phyloP scores from a whole-genome alignment of 2,329 filamentous ascomycete genomes.

The Colletotrichum nymphaeae region DNA sequence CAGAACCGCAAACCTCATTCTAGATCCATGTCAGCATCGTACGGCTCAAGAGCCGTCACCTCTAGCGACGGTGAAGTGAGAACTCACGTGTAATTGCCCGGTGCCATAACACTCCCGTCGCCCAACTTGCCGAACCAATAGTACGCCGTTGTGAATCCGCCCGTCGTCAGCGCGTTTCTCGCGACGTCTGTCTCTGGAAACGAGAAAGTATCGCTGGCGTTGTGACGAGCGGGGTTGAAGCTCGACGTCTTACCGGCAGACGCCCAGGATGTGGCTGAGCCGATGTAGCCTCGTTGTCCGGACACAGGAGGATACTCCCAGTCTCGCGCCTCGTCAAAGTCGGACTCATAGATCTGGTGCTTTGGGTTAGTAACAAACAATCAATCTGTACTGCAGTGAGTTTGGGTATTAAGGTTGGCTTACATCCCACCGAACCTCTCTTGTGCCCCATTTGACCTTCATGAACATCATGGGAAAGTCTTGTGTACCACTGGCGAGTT shows the following conservation, averaged over 20 bases:
- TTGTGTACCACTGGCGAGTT: conserved; percentile 19
- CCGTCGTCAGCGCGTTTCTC: conserved; percentile 42
- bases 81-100: conserved; percentile 53
- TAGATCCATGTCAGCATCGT: neutral
- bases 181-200: conserved; percentile 46
- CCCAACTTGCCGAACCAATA: conserved; percentile 57
- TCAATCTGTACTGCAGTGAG: too few species aligned
- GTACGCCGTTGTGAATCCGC: conserved; percentile 44
- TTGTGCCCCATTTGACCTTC: conserved; percentile 38
- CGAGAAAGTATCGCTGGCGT: conserved; percentile 50
- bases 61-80: neutral
- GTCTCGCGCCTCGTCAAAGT: conserved; percentile 51
- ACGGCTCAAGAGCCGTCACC: neutral
- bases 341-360: conserved; percentile 48
- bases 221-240: conserved; percentile 49
- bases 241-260: conserved; percentile 39
- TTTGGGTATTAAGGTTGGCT: neutral
- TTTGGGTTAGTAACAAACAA: neutral
- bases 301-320: conserved; percentile 55
- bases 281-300: conserved; percentile 52
- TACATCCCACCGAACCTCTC: conserved; percentile 40
- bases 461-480: conserved; percentile 37
- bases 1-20: conserved; percentile 26
- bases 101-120: conserved; percentile 51
- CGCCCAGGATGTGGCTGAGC: conserved; percentile 49